Conservation (phyloP, 2,329 filamentous ascomycete genomes). For the Talaromyces sp. region DNA sequence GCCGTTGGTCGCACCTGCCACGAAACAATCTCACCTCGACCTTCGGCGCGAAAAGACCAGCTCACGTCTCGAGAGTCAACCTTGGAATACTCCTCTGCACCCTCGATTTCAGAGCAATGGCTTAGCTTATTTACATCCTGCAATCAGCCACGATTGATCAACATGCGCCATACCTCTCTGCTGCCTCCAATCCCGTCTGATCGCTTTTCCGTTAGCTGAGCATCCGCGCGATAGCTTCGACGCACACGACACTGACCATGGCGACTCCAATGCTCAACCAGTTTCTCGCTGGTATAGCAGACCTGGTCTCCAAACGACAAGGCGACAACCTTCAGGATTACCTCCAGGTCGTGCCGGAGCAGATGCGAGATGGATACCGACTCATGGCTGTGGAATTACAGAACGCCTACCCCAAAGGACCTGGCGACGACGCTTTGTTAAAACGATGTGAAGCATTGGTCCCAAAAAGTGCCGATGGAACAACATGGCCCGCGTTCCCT, state of each 20-base stretch:
- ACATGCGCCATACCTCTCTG: conserved; percentile 10
- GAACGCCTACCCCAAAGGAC: conserved; percentile 53
- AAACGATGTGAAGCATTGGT: conserved; percentile 63
- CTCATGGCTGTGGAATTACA: conserved; percentile 68
- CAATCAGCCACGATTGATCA: neutral
- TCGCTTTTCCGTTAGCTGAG: neutral
- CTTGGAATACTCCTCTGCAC: neutral
- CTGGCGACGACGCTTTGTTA: conserved; percentile 56
- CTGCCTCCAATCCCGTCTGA: neutral
- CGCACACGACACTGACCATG: conserved; percentile 1
- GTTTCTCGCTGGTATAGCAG: conserved; percentile 66
- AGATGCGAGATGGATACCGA: conserved; percentile 63
- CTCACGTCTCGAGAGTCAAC: neutral
- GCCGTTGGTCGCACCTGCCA: neutral
- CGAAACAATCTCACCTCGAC: neutral
- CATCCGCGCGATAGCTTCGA: neutral
- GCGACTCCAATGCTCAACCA: conserved; percentile 64
- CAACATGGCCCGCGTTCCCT: conserved; percentile 73
- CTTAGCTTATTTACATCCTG: neutral
- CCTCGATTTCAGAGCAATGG: neutral
- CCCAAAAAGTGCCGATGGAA: conserved; percentile 63
- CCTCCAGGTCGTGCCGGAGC: conserved; percentile 70
- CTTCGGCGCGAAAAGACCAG: neutral
- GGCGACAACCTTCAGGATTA: conserved; percentile 66
- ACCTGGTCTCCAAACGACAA: conserved; percentile 62